Base-by-base conservation (phyloP, 176 grass and related monocot species). In the Oryza meyeriana region DNA sequence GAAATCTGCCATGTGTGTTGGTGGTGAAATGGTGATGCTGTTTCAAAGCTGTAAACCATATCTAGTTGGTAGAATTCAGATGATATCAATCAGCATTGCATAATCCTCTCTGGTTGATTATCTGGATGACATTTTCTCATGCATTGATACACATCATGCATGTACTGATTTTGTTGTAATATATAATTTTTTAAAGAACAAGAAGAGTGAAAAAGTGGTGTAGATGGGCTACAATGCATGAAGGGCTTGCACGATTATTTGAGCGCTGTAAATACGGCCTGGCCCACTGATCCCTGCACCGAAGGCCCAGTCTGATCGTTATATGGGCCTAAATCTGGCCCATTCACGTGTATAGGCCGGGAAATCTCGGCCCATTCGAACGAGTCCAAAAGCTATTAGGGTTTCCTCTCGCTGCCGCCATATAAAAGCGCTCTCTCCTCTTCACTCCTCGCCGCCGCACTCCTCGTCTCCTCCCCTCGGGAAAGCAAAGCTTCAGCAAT, bases 1-100 rank as follows among this genome's bases (percentile, higher is more conserved):
- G 71, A 32, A 57, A 81, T 69, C 28, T 75, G 47, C 72, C 18
- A 13, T 85, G 64, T 81, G 66, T 52, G 57, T 64, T 42, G 65
- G 29, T 85, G 35, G 12, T 72, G 33, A 66, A 45, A 33, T 20
- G 26, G 42, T 79, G 36, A 9, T 79, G 75, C 2, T 75, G 9
- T 52, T 85, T 58, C 8, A 32, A 10, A 30, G 35, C 10, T 26
- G 16, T 17, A 48, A 69, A 67, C 45, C 68, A 44, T 34, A 1
- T 71, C 6, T 79, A 66, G 41, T 16, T 35, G 29, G 61, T 38
- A 72, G 59, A 73, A 48, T 78, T 50, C 34, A 81, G 35, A 61
- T 34, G 10, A 24, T 87, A 87, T 33, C 36, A 77, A 26, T n/a
- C 12, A 39, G 61, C 61, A 26, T 41, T 69, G 64, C 16, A 34